A percentile compares a stretch with the other conserved stretches of the same genome.
These are phyloP conservation scores for Apiospora pterosperma DNA, from an alignment of 2,329 filamentous ascomycete species.

Conservation along the genomic window DNA sequence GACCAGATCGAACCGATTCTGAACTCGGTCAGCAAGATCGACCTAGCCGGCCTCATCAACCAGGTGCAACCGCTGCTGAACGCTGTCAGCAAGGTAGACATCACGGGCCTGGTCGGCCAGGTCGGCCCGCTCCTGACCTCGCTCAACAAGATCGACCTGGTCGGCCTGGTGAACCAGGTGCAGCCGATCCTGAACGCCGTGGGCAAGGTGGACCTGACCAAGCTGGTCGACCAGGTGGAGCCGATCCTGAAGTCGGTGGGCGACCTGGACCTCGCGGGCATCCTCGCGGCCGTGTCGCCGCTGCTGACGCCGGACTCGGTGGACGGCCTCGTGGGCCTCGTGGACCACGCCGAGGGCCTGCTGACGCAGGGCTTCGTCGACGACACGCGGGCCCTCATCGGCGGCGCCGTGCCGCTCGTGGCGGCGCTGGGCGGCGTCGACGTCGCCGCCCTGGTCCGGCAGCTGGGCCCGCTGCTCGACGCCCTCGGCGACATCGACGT, in stretches of 20 bases:
- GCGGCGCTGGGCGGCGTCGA: constrained; percentile 33
- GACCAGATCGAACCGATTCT: constrained; percentile 4
- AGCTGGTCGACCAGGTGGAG: constrained; percentile 30
- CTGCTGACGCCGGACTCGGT: constrained; percentile 25
- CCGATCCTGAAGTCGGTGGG: constrained; percentile 29
- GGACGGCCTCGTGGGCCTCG: constrained; percentile 20
- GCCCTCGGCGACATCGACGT: constrained; percentile 34
- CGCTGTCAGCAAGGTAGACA: constrained; percentile 16
- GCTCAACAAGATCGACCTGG: constrained; percentile 28
- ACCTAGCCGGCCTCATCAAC: constrained; percentile 31
- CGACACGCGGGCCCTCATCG: constrained; percentile 20
- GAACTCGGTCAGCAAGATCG: constrained; percentile 24
- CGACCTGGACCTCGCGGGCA: constrained; percentile 21
- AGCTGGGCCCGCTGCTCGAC: constrained; percentile 32
- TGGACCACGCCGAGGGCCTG: constrained; percentile 27
- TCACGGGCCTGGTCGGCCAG: constrained; percentile 23
- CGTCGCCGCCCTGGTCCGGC: constrained; percentile 31
- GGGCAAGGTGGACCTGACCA: constrained; percentile 34
- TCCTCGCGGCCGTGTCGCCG: constrained; percentile 27
- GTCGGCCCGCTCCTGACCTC: constrained; percentile 22
- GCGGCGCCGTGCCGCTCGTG: constrained; percentile 22
- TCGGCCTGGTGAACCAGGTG: constrained; percentile 28
- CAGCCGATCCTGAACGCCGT: constrained; percentile 31
- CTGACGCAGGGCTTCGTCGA: constrained; percentile 28
- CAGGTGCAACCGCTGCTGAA: constrained; percentile 29